Evolutionary conservation across 2,329 filamentous ascomycete species (phyloP).

Genomic region (Aspergillus quadrilineatus): DNA sequence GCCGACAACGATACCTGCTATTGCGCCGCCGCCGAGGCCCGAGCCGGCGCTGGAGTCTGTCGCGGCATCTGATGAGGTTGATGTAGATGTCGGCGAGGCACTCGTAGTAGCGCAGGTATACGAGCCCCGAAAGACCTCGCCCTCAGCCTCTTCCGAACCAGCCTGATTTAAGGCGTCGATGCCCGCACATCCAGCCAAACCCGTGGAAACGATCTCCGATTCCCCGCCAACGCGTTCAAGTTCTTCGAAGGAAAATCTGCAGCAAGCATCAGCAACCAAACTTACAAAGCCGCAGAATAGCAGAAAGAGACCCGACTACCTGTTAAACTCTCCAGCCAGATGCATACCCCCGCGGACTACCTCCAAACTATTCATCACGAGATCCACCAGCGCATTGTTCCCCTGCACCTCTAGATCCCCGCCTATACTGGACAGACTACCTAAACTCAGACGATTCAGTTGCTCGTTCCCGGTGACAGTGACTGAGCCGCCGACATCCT

Average conservation of each 20-base stretch:
- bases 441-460: conserved; percentile 22
- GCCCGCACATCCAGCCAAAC: conserved; percentile 21
- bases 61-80: conserved; percentile 9
- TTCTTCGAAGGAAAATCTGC: conserved; percentile 24
- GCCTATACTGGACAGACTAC: conserved; percentile 17
- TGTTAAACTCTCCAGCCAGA: conserved; percentile 25
- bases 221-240: conserved; percentile 26
- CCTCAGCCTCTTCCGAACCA: background rate
- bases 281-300: too few species aligned
- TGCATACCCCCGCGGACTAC: conserved; percentile 24
- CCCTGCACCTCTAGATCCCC: conserved; percentile 22
- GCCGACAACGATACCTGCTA: conserved; percentile 11
- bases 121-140: conserved; percentile 14
- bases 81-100: background rate
- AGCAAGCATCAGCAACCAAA: too few species aligned
- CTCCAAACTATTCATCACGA: conserved; percentile 25
- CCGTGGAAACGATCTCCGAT: conserved; percentile 21
- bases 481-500: conserved; percentile 21
- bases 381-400: conserved; percentile 22
- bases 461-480: conserved; percentile 21
- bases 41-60: background rate
- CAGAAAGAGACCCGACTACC: conserved; percentile 1
- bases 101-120: conserved; percentile 23
- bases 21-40: conserved; percentile 7
- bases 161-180: conserved; percentile 14